Evolutionary conservation across 2,329 filamentous ascomycete genomes (phyloP), one percentile per base, ranked within the genome.

Genomic region (Ascochyta koolunga): DNA sequence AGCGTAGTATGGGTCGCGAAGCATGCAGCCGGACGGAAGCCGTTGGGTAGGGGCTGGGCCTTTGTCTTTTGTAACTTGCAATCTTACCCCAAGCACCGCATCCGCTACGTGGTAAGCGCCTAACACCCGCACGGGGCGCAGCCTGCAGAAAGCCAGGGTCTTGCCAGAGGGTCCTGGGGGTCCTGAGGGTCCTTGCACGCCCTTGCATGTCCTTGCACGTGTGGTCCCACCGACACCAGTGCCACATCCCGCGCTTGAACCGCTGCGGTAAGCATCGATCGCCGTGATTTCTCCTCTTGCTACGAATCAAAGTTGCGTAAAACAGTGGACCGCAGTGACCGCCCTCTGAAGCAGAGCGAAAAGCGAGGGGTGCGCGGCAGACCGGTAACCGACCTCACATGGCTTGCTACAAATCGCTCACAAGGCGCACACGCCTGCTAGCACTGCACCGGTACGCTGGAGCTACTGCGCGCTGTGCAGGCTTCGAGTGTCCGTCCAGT

Each of bases 391-490:
- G n/a, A n/a, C n/a, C n/a, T n/a, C n/a, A n/a, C n/a, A n/a, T n/a
- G n/a, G n/a, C n/a, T n/a, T n/a, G 22, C 22, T 6, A 8, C 35
- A 45, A 37, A 38, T 45, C 41, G 31, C 49, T 46, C 27, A 41
- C 35, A 35, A 27, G 35, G 16, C 22, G 40, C 41, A 31, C 9
- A 29, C 42, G 19, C 21, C 19, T 38, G 21, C 24, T 27, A n/a
- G 13, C 31, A 2, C 29, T 29, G 36, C 15, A 7, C 22, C 37
- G 22, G 68, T 78, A 13, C 71, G 78, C 65, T 67, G 29, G 29
- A 48, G 76, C 56, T 64, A 66, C 46, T 76, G 77, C 1, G 56
- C 51, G 27, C 50, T 52, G 43, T 76, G 73, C 38, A 10, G 21
- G 42, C 21, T 18, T 31, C 6, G 25, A 32, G 9, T n/a, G n/a